These are phyloP conservation scores for Pythium utonaiense DNA, from an alignment of 352 stramenopile species.

Conservation along the genomic window DNA sequence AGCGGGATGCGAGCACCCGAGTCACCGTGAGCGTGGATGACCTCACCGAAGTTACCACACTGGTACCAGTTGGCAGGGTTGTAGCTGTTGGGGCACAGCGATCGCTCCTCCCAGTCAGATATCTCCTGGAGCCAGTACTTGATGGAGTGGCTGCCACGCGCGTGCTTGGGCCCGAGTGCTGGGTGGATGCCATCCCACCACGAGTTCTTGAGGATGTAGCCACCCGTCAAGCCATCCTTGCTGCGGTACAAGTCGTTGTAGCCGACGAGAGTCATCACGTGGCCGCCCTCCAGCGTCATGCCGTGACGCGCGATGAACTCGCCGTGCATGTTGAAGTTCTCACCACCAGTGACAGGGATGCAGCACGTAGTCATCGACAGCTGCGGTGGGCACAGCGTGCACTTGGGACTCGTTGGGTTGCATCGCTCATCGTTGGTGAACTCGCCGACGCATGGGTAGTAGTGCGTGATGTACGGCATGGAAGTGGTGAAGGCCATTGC, in stretches of 20 bases:
- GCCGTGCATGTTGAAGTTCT: constrained; percentile 67
- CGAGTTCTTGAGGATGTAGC: constrained; percentile 79
- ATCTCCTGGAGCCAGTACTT: constrained; percentile 76
- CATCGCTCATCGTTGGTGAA: constrained; percentile 45
- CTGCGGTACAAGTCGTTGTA: constrained; percentile 67
- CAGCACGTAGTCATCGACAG: constrained; percentile 54
- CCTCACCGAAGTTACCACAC: constrained; percentile 54
- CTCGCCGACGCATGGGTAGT: constrained; percentile 56
- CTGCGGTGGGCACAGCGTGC: constrained; percentile 49
- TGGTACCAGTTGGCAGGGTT: constrained; percentile 72
- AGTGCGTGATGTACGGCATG: constrained; percentile 58
- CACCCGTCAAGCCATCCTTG: constrained; percentile 55
- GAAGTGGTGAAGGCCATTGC: constrained; percentile 56
- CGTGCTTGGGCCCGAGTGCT: constrained; percentile 48
- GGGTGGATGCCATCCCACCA: constrained; percentile 67
- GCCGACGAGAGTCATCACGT: constrained; percentile 67
- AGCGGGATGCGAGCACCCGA: constrained; percentile 36
- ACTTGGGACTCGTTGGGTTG: constrained; percentile 41
- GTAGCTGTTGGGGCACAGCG: constrained; percentile 71
- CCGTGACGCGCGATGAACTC: constrained; percentile 53
- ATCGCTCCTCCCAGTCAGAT: constrained; percentile 61
- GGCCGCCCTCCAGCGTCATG: constrained; percentile 53
- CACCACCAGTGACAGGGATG: constrained; percentile 33
- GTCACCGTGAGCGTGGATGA: constrained; percentile 34
- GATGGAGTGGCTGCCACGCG: constrained; percentile 60